These are phyloP conservation scores for Neoconidiobolus thromboides DNA, from an alignment of 371 early-diverging fungal species.

Conservation along the genomic window DNA sequence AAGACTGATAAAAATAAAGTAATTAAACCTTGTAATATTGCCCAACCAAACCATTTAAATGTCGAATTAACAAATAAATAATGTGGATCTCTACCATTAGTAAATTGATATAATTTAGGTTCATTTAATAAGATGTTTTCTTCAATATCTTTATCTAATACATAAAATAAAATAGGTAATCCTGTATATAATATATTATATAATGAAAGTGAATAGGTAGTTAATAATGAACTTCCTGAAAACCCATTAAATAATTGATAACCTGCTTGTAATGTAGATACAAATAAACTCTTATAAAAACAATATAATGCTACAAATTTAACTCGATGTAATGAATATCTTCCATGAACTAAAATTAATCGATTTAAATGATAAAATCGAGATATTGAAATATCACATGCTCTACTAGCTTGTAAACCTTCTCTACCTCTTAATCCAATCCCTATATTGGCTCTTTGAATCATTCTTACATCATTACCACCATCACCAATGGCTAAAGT, in stretches of 20 bases:
- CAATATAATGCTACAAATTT: conserved; percentile 45
- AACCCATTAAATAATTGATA: conserved; percentile 58
- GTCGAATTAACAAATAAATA: not conserved
- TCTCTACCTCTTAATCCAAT: conserved; percentile 77
- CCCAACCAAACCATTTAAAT: conserved; percentile 6
- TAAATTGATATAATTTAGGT: conserved; percentile 4
- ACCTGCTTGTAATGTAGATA: conserved; percentile 37
- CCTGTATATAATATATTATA: conserved; percentile 70
- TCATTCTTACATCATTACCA: conserved; percentile 92
- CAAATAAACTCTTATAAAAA: conserved; percentile 69
- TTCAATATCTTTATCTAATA: conserved; percentile 5
- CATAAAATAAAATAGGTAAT: conserved; percentile 44
- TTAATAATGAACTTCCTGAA: conserved; percentile 61
- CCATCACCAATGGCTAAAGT: conserved; percentile 89
- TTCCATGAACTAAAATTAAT: conserved; percentile 61
- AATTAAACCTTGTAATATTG: not conserved
- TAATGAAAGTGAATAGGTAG: conserved; percentile 52
- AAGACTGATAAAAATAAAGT: not conserved
- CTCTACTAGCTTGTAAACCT: conserved; percentile 62
- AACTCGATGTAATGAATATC: conserved; percentile 57
- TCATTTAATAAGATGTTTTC: not conserved
- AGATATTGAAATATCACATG: conserved; percentile 65
- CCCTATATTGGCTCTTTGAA: conserved; percentile 70
- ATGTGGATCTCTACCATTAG: conserved; percentile 3
- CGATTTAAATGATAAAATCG: conserved; percentile 55